Evolutionary conservation across 2,329 filamentous ascomycete species (phyloP).

Genomic region (Leptodontidium sp.): DNA sequence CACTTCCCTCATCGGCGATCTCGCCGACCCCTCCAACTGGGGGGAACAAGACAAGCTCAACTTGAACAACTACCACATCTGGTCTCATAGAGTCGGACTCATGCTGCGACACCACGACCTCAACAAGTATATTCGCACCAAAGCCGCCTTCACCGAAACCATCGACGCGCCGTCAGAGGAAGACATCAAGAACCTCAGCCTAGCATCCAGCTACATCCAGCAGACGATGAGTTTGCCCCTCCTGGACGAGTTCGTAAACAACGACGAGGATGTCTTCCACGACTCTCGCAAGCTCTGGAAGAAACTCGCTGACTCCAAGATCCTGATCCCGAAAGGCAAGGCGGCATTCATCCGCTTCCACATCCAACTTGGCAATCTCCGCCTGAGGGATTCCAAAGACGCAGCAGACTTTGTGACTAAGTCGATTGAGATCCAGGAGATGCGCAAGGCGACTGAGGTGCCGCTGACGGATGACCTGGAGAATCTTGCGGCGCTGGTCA

Average conservation of each 20-base stretch:
- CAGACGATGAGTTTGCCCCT: background rate
- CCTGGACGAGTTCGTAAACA: background rate
- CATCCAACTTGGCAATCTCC: background rate
- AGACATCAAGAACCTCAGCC: constrained; percentile 2
- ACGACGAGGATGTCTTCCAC: background rate
- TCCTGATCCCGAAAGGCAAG: constrained; percentile 11
- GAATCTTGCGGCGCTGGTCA: constrained; percentile 6
- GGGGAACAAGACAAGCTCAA: constrained; percentile 1
- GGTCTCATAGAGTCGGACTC: constrained; percentile 10
- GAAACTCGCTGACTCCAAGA: background rate
- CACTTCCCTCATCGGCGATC: constrained; percentile 2
- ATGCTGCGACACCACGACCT: constrained; percentile 13
- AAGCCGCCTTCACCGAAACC: background rate
- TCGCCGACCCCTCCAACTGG: constrained; percentile 1
- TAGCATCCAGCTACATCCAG: constrained; percentile 14
- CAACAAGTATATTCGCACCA: constrained; percentile 11
- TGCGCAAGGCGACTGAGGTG: background rate
- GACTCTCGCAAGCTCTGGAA: constrained; percentile 13
- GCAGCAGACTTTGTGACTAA: background rate
- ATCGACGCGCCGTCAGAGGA: background rate
- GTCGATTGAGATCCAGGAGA: background rate
- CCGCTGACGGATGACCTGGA: constrained; percentile 5
- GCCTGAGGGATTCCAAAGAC: background rate
- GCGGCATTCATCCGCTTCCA: constrained; percentile 9
- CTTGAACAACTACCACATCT: constrained; percentile 12